Base-by-base conservation (phyloP, 768 basidiomycete species). In the Trichaptum fuscoviolaceum region DNA sequence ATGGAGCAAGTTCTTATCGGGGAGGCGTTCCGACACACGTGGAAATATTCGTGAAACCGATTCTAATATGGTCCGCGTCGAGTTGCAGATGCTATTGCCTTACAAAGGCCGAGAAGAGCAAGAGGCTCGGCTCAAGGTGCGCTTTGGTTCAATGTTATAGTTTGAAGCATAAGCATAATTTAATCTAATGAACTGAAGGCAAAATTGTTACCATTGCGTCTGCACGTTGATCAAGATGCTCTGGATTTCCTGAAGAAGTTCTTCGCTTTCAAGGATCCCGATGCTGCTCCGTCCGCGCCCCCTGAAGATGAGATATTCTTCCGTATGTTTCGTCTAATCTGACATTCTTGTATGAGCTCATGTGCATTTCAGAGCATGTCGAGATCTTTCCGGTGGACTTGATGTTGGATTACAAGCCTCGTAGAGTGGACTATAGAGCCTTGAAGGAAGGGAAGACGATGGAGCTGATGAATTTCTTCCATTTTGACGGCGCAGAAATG, bases 401-500 rank as follows among this genome's bases (percentile, higher is more conserved):
- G 70, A 99, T 98, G 78, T 82, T 99, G 12, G 97, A 99, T 74
- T 99, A 99, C 77, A 99, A 99, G 75, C 97, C 97, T 64, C 92
- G 98, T 61, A 87, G 96, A 7, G 96, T 99, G 23, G 94, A 99
- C 75, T 97, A 98, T 75, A 81, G 87, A 68, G 97, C 96, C 9
- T 80, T 99, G 66, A 85, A 88, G 52, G 91, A 95, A 68, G 97
- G 97, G 17, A 87, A 84, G 76, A 95, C 95, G 0, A 96, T 96
- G 67, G 97, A 99, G 74, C 78, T 99, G 60, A 99, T 99, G 96
- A 99, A 99, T 75, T 99, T 99, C 77, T 99, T 99, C 89, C 96
- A 99, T 77, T 99, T 99, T 70, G 97, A 99, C 71, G 96, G 94
- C 0, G 92, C 96, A 3, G 97, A 98, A 76, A 99, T 99, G 95